Evolutionary conservation across 257 asterid genomes (phyloP).

Genomic region (Anisodus acutangulus): DNA sequence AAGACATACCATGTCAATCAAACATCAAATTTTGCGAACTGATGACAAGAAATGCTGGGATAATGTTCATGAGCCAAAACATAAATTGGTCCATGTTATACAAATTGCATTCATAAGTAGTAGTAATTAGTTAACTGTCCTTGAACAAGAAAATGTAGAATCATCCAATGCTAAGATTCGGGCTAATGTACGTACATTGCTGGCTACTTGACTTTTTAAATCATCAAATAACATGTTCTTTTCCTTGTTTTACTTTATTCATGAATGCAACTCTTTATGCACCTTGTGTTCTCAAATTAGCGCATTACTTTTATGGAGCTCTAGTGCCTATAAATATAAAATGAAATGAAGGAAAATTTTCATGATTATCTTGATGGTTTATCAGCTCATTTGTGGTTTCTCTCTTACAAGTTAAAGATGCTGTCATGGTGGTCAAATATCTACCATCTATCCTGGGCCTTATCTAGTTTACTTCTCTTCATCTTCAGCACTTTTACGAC

Average conservation of each 20-base stretch:
- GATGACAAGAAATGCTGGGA: background rate
- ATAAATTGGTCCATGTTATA: background rate
- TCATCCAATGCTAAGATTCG: background rate
- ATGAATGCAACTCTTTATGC: background rate
- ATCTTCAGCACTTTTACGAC: background rate
- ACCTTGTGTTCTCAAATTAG: background rate
- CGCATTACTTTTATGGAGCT: background rate
- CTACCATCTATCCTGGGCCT: background rate
- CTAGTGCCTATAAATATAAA: background rate
- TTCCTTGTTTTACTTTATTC: background rate
- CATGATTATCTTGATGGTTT: background rate
- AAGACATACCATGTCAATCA: background rate
- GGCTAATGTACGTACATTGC: background rate
- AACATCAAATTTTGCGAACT: background rate
- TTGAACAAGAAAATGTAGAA: background rate
- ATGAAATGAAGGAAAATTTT: background rate
- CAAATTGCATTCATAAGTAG: background rate
- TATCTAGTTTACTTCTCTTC: background rate
- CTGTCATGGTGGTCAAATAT: background rate
- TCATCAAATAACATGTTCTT: background rate
- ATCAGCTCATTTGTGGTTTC: background rate
- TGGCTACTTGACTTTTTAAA: background rate
- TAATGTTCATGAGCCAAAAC: background rate
- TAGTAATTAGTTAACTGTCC: background rate
- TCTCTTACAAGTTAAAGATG: background rate